Base-by-base conservation (phyloP, 1,284 basidiomycete genomes). In the Sanghuangporus weigelae region DNA sequence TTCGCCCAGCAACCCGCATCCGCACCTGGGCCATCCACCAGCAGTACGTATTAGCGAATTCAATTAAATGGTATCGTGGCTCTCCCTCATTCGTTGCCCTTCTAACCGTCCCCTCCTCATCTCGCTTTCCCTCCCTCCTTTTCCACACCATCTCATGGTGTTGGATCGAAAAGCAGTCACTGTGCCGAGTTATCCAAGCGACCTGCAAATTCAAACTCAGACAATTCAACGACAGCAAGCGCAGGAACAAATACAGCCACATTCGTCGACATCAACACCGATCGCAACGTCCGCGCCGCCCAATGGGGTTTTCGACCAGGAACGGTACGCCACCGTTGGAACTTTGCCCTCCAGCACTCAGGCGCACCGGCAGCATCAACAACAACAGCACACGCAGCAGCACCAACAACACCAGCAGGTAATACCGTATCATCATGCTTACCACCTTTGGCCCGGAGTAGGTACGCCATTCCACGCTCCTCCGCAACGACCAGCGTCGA, bases 341-440 rank as follows among this genome's bases (percentile, higher is more conserved):
- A 21, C 21, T 23, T 7, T 42, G 16, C 8, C 21, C 39, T 40
- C 35, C 40, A n/a, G 49, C 21, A 5, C 51, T 11, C 44, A 54
- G 11, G 19, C 50, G n/a, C 62, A 58, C 16, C 62, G 40, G 19
- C 61, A 63, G n/a, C 62, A 58, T 8, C 62, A 50, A 16, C 61
- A 63, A 23, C 23, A 35, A 26, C 62, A 50, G 44, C 62, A 57
- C 10, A 55, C 49, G 16, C 55, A 57, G n/a, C 56, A 57, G 21
- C 61, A 57, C n/a, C 46, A 31, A 31, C 50, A 61, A 16, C 36
- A 39, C 23, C 60, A 55, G 26, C 60, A 55, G 35, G 26, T 56
- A 48, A 31, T 19, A n/a, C 60, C 53, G 12, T 39, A 50, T n/a
- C 36, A 26, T 31, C 57, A 61, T 8, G 53, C 38, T 14, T 54